Evolutionary conservation across 2,329 filamentous ascomycete genomes (phyloP).

Genomic region (Alternaria sp.): DNA sequence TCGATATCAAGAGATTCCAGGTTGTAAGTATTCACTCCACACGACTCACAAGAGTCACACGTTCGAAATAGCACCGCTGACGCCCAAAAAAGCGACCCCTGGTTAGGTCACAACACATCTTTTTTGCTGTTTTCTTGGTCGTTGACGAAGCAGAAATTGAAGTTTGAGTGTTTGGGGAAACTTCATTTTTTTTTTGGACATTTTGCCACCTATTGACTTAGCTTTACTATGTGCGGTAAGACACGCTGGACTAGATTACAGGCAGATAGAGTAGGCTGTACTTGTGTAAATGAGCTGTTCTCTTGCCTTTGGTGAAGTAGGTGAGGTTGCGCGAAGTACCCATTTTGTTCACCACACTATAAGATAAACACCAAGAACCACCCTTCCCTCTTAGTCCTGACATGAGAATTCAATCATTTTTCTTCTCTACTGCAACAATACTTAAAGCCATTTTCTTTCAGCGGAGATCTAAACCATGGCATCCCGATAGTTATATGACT

Average conservation of each 20-base stretch:
- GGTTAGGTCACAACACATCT: slow-evolving; percentile 24
- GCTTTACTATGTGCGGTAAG: neutral
- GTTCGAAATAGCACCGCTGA: slow-evolving; percentile 18
- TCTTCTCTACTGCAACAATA: neutral
- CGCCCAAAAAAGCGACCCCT: slow-evolving; percentile 22
- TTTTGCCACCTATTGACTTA: fast-evolving
- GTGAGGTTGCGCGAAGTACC: neutral
- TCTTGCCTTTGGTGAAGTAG: neutral
- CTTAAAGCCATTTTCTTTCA: neutral
- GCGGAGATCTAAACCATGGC: neutral
- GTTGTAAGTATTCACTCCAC: slow-evolving; percentile 13
- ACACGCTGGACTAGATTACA: fast-evolving
- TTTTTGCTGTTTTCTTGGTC: slow-evolving; percentile 8
- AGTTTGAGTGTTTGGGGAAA: neutral
- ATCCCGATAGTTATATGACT: neutral
- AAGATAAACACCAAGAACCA: neutral
- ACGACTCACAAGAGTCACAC: neutral
- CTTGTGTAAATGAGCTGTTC: neutral
- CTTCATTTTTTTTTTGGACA: neutral
- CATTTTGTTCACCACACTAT: neutral
- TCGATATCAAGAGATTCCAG: slow-evolving; percentile 42
- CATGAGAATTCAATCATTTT: fast-evolving
- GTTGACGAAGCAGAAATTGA: neutral
- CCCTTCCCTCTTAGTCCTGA: neutral
- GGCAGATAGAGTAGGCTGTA: fast-evolving